Evolutionary conservation across 345 rosid species (phyloP), one percentile per base, ranked within the genome.

Genomic region (Gossypium mustelinum): DNA sequence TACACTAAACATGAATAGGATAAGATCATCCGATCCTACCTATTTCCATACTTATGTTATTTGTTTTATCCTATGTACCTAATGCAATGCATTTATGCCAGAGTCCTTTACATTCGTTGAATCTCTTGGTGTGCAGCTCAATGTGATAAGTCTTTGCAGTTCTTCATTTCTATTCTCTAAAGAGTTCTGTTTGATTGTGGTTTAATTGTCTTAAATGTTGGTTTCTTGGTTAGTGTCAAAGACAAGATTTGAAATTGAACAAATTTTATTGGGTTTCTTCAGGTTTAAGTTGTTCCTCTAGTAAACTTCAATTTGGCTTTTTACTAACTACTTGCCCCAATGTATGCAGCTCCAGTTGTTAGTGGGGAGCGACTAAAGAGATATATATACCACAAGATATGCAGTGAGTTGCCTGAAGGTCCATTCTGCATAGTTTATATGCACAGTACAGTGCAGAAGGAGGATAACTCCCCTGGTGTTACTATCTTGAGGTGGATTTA

Each of bases 401-500:
- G 81, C 81, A 89, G 77, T 18, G 93, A 91, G 76, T 80, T 88
- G 75, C 91, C 96, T 0, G 94, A 91, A 64, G 99, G 97, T 54
- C 93, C 97, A 2, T 90, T 87, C 72, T 87, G 89, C 79, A 84
- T 92, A 71, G 94, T 89, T 77, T 94, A 94, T 80, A 84, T 92
- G 87, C 98, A 92, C 62, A 89, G 86, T 66, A 87, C 87, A 3
- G 97, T 89, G 73, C 97, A 92, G 70, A 94, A 87, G 76, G 97
- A 91, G 57, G 98, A 94, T 0, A 94, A 92, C 68, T 89, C 84
- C 11, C 98, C 97, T 2, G 98, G 97, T 12, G 34, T 91, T 13
- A 88, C 92, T 54, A 89, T 92, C 75, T 82, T 94, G 85, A 87
- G 98, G 84, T 92, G 95, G 97, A 94, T 94, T 70, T 94, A 94